Base-by-base conservation (phyloP, 495 filamentous ascomycete genomes). In the Aspergillus cavernicola region DNA sequence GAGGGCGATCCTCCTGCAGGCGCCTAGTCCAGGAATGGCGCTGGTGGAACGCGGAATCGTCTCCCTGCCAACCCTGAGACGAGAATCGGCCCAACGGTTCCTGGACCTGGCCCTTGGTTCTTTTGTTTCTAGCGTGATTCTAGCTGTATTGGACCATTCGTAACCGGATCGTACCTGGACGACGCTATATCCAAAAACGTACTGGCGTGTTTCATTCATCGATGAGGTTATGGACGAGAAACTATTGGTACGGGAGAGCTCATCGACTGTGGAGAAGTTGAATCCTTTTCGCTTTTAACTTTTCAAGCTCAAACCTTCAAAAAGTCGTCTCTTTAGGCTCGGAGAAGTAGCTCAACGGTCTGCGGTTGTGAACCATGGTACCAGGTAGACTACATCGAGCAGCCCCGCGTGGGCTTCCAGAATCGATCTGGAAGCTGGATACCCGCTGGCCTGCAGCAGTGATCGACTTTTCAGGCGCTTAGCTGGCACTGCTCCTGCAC, bases 361-460 rank as follows among this genome's bases (percentile, higher is more conserved):
- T 22, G 42, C 26, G 43, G 18, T 19, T 18, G 43, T 35, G 43
- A 47, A 47, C 43, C 43, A 47, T 40, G 38, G 38, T 40, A 40
- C 38, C 6, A 40, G 15, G n/a, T n/a, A n/a, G 15, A 16, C 35
- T 19, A 19, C n/a, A 28, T 3, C 11, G n/a, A n/a, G n/a, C n/a
- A n/a, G n/a, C 31, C 31, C 31, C 31, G 31, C 8, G 29, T 33
- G 37, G 36, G 53, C 28, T 56, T 56, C 45, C 41, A 50, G 46
- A 56, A 50, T 37, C n/a, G 13, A 43, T 50, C 29, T 50, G 46
- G 46, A 50, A 50, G 23, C 38, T 37, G 46, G 45, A 50, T 45
- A 44, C 47, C 47, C 46, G 28, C 40, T 39, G 39, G 36, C 26
- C 37, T 50, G 53, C 40, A 44, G 45, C 15, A 16, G 26, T 20